Evolutionary conservation across 2,329 filamentous ascomycete species (phyloP), one percentile per base, ranked within the genome.

Genomic region (Alternaria alternata): DNA sequence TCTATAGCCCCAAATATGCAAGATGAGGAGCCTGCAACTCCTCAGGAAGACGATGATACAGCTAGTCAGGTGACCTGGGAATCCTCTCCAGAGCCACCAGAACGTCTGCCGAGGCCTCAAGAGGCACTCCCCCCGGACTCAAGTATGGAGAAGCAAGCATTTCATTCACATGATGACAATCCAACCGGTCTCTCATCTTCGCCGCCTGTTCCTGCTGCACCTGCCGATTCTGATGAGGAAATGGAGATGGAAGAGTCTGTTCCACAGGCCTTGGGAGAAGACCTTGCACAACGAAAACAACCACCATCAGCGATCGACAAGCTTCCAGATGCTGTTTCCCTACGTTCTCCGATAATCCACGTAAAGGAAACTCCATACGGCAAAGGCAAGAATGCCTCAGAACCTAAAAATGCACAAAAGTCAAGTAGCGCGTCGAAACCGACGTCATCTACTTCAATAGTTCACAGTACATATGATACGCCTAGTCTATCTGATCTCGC

Each of bases 91-190:
- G 57, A 69, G 32, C 61, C 68, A 7, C 72, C 69, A 4, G 59
- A 67, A 53, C 57, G 36, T 47, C 61, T 62, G 18, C 36, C 46
- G 7, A 49, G 43, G 11, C 24, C 28, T n/a, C 39, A 20, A 3
- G 57, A 63, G 32, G 57, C 7, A 5, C 68, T 76, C 22, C 74
- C 75, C 20, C 75, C 74, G n/a, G 73, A 76, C 57, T 76, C 74
- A 2, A 75, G 72, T 44, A 52, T 69, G 18, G 69, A 65, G 18
- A 42, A 22, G 20, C 46, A 51, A 7, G 42, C 26, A 20, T 36
- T 20, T 7, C 32, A 30, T 30, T 41, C 34, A 7, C 53, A 66
- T 11, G 60, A 67, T n/a, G 36, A 61, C 7, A 51, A 63, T 14
- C 56, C 38, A 7, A 53, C 30, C 22, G 42, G 24, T 11, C 67